Evolutionary conservation across 2,329 filamentous ascomycete genomes (phyloP).

Genomic region (Ceratocystis cacaofunesta): DNA sequence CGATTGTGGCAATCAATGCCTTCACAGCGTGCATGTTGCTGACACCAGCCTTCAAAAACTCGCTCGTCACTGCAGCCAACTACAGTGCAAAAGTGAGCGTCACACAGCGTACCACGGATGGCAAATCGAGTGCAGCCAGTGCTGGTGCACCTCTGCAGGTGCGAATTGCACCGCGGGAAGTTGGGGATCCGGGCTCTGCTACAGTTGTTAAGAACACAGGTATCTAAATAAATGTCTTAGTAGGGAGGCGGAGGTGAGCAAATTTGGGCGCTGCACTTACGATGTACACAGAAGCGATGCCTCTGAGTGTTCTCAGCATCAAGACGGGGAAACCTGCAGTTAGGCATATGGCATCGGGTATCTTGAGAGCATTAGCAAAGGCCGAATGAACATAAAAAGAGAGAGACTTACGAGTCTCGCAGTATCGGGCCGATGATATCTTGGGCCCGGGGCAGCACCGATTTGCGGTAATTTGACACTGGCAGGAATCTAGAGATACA

Average conservation of each 20-base stretch:
- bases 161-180: conserved; percentile 15
- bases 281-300: conserved; percentile 7
- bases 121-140: conserved; percentile 15
- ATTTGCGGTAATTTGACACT: neutral
- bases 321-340: conserved; percentile 8
- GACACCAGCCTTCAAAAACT: conserved; percentile 18
- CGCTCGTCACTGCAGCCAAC: conserved; percentile 17
- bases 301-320: neutral
- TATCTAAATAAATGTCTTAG: conserved; percentile 16
- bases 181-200: conserved; percentile 14
- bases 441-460: neutral
- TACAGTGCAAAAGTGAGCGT: conserved; percentile 17
- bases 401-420: conserved; percentile 4
- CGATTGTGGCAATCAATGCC: conserved; percentile 15
- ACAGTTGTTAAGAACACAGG: conserved; percentile 17
- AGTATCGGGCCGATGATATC: neutral
- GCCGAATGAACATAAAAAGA: neutral
- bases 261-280: conserved; percentile 1
- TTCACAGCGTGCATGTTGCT: conserved; percentile 17
- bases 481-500: conserved; percentile 3
- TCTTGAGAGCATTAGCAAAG: conserved; percentile 3
- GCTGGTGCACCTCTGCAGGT: conserved; percentile 18
- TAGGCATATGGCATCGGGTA: neutral
- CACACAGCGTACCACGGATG: conserved; percentile 16
- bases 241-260: neutral